Base-by-base conservation (phyloP, 768 basidiomycete genomes). In the Mycena sanguinolenta region DNA sequence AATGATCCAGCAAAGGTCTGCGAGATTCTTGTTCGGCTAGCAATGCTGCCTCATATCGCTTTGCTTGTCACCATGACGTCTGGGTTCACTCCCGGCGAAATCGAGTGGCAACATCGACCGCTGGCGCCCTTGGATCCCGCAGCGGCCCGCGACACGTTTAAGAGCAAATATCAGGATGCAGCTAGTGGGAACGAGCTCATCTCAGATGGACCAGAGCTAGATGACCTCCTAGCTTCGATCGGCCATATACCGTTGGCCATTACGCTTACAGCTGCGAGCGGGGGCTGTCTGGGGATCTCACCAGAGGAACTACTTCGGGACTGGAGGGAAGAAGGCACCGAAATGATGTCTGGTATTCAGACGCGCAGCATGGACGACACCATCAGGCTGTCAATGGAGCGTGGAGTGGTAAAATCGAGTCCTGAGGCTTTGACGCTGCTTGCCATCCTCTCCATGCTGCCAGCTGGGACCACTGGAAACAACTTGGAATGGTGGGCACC, bases 211-310 rank as follows among this genome's bases (percentile, higher is more conserved):
- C 32, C 32, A 34, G 32, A 42, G 39, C 66, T 67, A n/a, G 39
- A 61, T 42, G 38, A 60, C 17, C 52, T 67, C 39, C 54, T 81
- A 30, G 55, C 67, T 2, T 65, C 66, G 7, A 58, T 84, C 32
- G 81, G 76, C 27, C 60, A 75, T 63, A 74, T 82, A 63, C 82
- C 83, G 38, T 71, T 79, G 52, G 82, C 81, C 6, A 72, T 84
- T 39, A 79, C 76, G n/a, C 74, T 84, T 7, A 75, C 82, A 74
- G 82, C 83, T 8, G 75, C 75, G 39, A 65, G 69, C 17, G 74
- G 69, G 13, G 65, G 69, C 6, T n/a, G n/a, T n/a, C n/a, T n/a
- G n/a, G n/a, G n/a, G n/a, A n/a, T n/a, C n/a, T n/a, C n/a, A n/a
- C n/a, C n/a, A n/a, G n/a, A n/a, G n/a, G n/a, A n/a, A n/a, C n/a